phyloP scores from a whole-genome alignment of 192 early-diverging fungal species.

The Entomortierella beljakovae region DNA sequence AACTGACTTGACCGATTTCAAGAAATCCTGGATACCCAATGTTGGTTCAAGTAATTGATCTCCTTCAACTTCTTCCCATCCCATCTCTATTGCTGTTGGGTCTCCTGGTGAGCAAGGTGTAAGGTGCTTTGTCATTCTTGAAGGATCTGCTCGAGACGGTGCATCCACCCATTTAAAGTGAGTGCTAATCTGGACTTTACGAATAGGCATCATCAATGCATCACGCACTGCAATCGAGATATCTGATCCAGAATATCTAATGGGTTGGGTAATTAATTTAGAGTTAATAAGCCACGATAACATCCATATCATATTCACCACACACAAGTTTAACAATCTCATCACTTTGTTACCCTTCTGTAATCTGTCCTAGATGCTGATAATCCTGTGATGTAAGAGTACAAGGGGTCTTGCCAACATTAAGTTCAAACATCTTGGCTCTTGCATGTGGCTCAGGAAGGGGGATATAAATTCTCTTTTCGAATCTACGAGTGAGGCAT shows the following conservation, averaged over 20 bases:
- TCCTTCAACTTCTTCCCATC: conserved; percentile 86
- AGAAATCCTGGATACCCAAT: conserved; percentile 87
- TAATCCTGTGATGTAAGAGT: conserved; percentile 80
- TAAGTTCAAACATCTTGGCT: conserved; percentile 90
- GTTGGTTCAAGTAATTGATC: conserved; percentile 94
- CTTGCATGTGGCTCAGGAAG: conserved; percentile 92
- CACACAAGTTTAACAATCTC: too few species aligned
- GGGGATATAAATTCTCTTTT: conserved; percentile 98
- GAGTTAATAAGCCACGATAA: too few species aligned
- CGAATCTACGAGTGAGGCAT: conserved; percentile 71
- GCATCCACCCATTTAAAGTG: conserved; percentile 87
- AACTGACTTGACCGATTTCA: conserved; percentile 80
- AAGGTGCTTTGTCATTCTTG: conserved; percentile 66
- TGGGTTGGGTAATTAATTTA: neutral
- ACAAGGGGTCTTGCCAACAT: conserved; percentile 94
- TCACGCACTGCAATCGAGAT: conserved; percentile 94
- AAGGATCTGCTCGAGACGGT: conserved; percentile 66
- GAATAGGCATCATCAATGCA: conserved; percentile 97
- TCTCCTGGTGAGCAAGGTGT: conserved; percentile 98
- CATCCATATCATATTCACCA: too few species aligned
- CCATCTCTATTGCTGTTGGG: conserved; percentile 84
- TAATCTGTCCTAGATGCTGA: conserved; percentile 78
- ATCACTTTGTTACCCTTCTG: conserved; percentile 73
- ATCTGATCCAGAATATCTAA: conserved; percentile 94
- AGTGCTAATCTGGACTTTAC: conserved; percentile 94